Conservation (phyloP, 192 early-diverging fungal genomes). For the Coemansia sp. region DNA sequence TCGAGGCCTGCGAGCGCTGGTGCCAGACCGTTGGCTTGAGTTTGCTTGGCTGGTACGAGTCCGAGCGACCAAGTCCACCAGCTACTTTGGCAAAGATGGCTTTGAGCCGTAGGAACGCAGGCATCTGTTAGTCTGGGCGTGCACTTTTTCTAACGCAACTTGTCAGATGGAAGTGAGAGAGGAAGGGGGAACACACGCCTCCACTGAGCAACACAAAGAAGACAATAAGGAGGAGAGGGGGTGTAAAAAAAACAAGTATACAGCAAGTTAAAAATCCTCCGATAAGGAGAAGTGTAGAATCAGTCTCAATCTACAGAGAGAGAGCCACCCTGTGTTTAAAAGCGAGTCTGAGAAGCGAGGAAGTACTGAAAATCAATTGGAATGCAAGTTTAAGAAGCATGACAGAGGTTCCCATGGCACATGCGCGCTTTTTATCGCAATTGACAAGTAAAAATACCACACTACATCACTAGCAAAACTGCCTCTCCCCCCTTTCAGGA, state of each 20-base stretch:
- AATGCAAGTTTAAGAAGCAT: background rate
- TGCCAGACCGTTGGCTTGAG: slow-evolving; percentile 42
- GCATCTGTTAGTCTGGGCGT: slow-evolving; percentile 21
- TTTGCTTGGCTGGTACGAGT: slow-evolving; percentile 38
- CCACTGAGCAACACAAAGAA: background rate
- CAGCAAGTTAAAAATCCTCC: background rate
- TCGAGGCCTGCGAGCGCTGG: slow-evolving; percentile 40
- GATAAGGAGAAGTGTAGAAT: background rate
- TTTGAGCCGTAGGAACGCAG: slow-evolving; percentile 43
- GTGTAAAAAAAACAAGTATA: background rate
- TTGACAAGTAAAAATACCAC: background rate
- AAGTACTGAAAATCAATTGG: background rate
- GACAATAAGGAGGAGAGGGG: background rate
- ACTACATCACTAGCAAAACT: background rate
- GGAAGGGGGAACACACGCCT: background rate
- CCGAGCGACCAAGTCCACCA: slow-evolving; percentile 45
- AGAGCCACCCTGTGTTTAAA: background rate
- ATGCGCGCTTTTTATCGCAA: background rate
- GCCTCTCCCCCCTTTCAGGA: background rate
- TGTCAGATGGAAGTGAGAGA: background rate
- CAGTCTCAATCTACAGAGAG: background rate
- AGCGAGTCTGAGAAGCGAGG: background rate
- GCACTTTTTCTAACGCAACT: background rate
- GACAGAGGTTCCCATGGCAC: background rate
- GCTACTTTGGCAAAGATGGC: slow-evolving; percentile 52